Base-by-base conservation (phyloP, 306 rosid species). In the Pachyrhizus erosus region DNA sequence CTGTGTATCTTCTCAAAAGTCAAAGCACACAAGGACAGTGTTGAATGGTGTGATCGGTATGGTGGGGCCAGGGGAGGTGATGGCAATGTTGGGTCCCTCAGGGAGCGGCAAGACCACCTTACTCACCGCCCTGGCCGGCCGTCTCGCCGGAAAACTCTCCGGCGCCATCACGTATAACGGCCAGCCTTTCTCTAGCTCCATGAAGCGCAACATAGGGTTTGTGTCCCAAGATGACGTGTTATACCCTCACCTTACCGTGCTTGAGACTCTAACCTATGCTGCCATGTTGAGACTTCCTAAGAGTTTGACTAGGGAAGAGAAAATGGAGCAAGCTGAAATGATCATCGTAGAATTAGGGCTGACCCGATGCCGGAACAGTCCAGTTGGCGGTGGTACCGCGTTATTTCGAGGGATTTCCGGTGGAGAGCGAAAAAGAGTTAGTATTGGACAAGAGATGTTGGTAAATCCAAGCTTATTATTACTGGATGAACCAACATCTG, bases 71-170 rank as follows among this genome's bases (percentile, higher is more conserved):
- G 91, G 97, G 0, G 97, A 92, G 90, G 77, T 92, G 1, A 78
- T 90, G 55, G 94, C 97, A 86, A 92, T 90, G 93, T 70, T 90
- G 78, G 97, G 97, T 24, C 97, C 97, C 0, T 92, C 97, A 1
- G 97, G 97, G 2, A 89, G 97, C 20, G 94, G 97, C 60, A 92
- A 92, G 73, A 92, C 97, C 39, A 92, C 97, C 2, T 82, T 92
- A 8, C 80, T 92, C 14, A 92, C 91, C 0, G 93, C 97, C 45
- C 82, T 92, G 0, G 91, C 90, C 0, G 91, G 89, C 66, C 84
- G 97, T 2, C 80, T 89, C 5, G 40, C 62, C 4, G 90, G 90
- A 8, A 92, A 89, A 69, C 52, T 88, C 77, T 79, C 91, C 4
- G 94, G 97, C 26, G 8, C 75, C 5, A 67, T 92, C 26, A 83